A percentile compares a stretch with the other conserved stretches of the same genome.
These are phyloP conservation scores for Neonectria magnoliae DNA, from an alignment of 2,329 filamentous ascomycete species.

Conservation along the genomic window DNA sequence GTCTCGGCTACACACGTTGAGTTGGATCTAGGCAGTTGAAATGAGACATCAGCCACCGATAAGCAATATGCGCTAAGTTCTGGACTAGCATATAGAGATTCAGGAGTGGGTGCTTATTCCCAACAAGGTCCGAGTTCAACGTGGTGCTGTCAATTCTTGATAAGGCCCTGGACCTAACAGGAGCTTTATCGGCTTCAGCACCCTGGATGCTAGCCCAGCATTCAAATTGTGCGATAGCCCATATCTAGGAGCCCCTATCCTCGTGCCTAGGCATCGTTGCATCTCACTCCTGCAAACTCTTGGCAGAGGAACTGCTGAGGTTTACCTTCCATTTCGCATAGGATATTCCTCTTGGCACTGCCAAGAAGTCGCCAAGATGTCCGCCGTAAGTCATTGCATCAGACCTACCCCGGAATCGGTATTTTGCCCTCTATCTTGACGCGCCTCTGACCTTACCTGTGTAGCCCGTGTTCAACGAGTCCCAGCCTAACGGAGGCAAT, in stretches of 20 bases:
- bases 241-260: conserved; percentile 2
- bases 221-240: conserved; percentile 2
- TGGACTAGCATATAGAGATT: not conserved
- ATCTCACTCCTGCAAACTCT: conserved; percentile 1
- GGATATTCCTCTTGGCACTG: not conserved
- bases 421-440: not conserved
- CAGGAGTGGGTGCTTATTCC: conserved; percentile 14
- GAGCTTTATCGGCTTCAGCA: conserved; percentile 1
- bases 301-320: not conserved
- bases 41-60: conserved; percentile 3
- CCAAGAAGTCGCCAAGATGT: conserved; percentile 6
- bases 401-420: not conserved
- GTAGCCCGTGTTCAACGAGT: conserved; percentile 25
- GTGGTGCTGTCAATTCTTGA: conserved; percentile 10
- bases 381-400: conserved; percentile 6
- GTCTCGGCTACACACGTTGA: not conserved
- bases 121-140: not conserved
- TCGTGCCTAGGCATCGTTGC: not conserved
- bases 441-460: not conserved
- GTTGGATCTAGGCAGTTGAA: not conserved
- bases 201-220: not conserved
- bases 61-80: conserved; percentile 2
- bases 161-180: not conserved
- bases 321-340: not conserved
- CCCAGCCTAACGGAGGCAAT: conserved; percentile 25